Evolutionary conservation across 139 green algal species (phyloP).

Genomic region (Chlorella sp.): DNA sequence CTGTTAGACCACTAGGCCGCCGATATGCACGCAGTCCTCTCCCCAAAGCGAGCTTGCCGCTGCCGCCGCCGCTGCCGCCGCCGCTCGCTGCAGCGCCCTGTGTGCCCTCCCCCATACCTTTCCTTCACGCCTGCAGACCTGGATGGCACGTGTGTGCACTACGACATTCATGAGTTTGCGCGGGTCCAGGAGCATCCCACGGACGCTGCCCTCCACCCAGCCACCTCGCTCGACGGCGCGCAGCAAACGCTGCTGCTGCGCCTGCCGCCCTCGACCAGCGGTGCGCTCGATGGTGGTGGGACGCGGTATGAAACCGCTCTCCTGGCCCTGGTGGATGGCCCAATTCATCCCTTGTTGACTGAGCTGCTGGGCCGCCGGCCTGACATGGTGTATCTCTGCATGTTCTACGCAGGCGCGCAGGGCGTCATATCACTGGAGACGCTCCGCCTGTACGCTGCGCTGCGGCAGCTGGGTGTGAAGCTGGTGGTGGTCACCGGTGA

Average conservation of each 20-base stretch:
- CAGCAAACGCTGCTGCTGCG: not conserved
- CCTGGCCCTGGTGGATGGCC: too few species aligned
- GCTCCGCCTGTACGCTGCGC: conserved; percentile 32
- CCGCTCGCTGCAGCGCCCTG: not conserved
- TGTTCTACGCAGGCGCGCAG: conserved; percentile 19
- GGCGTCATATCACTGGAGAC: conserved; percentile 34
- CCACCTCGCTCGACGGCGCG: not conserved
- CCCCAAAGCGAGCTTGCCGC: too few species aligned
- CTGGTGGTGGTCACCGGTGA: conserved; percentile 60
- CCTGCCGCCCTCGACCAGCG: conserved; percentile 10
- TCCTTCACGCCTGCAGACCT: conserved; percentile 27
- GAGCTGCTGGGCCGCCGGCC: not conserved
- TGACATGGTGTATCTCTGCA: not conserved
- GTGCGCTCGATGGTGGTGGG: not conserved
- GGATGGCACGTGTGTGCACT: conserved; percentile 44
- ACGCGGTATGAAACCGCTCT: too few species aligned
- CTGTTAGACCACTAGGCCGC: too few species aligned
- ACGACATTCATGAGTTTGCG: not conserved
- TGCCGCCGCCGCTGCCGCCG: not conserved
- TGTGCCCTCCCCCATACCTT: not conserved
- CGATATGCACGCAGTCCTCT: too few species aligned
- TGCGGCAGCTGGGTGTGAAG: conserved; percentile 23
- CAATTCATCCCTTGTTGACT: too few species aligned
- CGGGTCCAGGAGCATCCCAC: not conserved
- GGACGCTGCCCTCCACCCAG: not conserved